Base-by-base conservation (phyloP, 1,284 basidiomycete species). In the Somion occarium region DNA sequence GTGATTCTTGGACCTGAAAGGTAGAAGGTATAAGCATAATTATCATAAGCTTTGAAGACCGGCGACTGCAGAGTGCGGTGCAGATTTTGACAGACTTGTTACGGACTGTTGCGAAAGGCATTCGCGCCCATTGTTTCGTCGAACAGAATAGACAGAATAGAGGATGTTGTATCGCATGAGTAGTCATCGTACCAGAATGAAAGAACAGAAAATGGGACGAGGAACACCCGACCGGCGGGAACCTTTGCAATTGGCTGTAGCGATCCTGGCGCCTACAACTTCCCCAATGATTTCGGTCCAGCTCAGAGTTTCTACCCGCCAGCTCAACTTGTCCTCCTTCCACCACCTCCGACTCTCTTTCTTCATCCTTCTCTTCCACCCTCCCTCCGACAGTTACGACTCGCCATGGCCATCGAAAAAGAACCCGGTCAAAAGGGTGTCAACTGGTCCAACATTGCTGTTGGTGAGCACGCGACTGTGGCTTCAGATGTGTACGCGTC, bases 381-480 rank as follows among this genome's bases (percentile, higher is more conserved):
- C 53, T 48, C 42, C 58, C 52, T 53, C 45, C 57, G 49, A 26
- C 52, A 26, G 37, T 53, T 56, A 41, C 56, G 55, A 50, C 51
- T 61, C 52, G 59, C 69, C 61, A 91, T 91, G 88, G 88, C 82
- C 69, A 81, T 91, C 60, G 76, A 83, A 65, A 82, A 79, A 65
- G 87, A 88, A 73, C 90, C 91, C 52, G 91, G 90, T 59, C 87
- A 95, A 72, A 96, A 96, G 72, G 93, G 94, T 64, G 83, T 98
- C 65, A 95, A 83, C 73, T 99, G 94, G 94, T 95, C 93, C 64
- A 99, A 99, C 78, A 98, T 98, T 73, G 96, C 95, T 58, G 92
- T 99, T 71, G 95, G 95, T 89, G 69, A 71, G 73, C 74, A 50
- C 60, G 57, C 59, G 59, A n/a, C 57, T 49, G 41, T 43, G 22